A percentile compares a stretch with the other conserved stretches of the same genome.
These are phyloP conservation scores for Acanthamoeba triangularis DNA, from an alignment of 208 protist genomes.

Conservation along the genomic window DNA sequence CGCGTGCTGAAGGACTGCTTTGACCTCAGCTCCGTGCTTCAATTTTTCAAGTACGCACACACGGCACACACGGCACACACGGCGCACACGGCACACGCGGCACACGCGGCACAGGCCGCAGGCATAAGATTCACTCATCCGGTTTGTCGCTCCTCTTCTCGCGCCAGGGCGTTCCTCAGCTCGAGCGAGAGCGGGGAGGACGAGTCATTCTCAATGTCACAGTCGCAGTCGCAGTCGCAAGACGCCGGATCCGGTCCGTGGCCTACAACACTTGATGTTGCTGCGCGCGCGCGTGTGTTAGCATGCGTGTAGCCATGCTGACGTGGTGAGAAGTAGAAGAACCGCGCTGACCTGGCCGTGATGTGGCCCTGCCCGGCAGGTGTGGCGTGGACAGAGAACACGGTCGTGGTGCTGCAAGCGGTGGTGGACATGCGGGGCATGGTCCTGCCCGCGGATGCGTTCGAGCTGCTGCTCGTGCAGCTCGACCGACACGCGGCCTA, in stretches of 20 bases:
- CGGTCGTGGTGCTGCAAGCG: neutral
- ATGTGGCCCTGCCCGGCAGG: too few species aligned
- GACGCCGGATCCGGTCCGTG: neutral
- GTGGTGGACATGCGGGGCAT: constrained; percentile 24
- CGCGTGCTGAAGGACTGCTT: constrained; percentile 18
- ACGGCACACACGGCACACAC: too few species aligned
- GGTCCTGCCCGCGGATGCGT: neutral
- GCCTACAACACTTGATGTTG: neutral
- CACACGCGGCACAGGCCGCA: too few species aligned
- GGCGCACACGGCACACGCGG: neutral
- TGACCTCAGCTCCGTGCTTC: neutral
- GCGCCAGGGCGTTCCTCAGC: neutral
- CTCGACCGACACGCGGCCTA: constrained; percentile 6
- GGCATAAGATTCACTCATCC: too few species aligned
- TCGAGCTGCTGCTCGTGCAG: constrained; percentile 18
- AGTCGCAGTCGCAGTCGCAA: constrained; percentile 22
- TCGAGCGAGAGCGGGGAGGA: neutral
- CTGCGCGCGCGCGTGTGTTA: too few species aligned
- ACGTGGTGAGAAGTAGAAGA: too few species aligned
- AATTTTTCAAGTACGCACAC: constrained; percentile 29
- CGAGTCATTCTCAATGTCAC: constrained; percentile 11
- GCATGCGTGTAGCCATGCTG: too few species aligned
- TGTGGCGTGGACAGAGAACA: neutral
- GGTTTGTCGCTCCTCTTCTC: too few species aligned
- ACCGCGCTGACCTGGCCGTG: too few species aligned